Conservation (phyloP, 495 filamentous ascomycete genomes). For the Penicillium antarcticum region DNA sequence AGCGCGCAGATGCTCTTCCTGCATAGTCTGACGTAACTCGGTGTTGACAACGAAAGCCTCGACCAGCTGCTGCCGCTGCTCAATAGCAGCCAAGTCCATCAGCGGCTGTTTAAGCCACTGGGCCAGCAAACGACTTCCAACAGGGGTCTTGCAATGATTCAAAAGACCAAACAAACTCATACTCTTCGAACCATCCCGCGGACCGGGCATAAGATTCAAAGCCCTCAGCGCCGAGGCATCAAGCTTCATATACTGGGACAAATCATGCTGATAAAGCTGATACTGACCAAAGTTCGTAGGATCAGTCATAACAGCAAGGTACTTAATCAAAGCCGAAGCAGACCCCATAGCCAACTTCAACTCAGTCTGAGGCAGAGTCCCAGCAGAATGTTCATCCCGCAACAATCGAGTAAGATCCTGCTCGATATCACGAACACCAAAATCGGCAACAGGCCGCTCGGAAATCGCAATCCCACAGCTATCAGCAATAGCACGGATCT, state of each 20-base stretch:
- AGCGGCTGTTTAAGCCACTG: constrained; percentile 99
- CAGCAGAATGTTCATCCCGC: constrained; percentile 76
- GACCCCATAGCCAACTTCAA: constrained; percentile 96
- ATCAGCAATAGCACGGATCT: constrained; percentile 83
- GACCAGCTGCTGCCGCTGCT: constrained; percentile 88
- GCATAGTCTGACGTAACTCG: constrained; percentile 92
- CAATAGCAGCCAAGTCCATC: constrained; percentile 87
- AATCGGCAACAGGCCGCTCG: constrained; percentile 72
- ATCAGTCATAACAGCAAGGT: constrained; percentile 87
- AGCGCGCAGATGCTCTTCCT: constrained; percentile 91
- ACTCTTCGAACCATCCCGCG: constrained; percentile 89
- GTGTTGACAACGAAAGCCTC: constrained; percentile 94
- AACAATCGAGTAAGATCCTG: constrained; percentile 86
- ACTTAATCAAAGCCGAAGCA: constrained; percentile 90
- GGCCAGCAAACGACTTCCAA: constrained; percentile 83
- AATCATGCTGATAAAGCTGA: constrained; percentile 93
- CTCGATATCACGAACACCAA: constrained; percentile 89
- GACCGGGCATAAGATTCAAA: constrained; percentile 95
- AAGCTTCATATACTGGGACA: constrained; percentile 98
- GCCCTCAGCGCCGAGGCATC: constrained; percentile 93
- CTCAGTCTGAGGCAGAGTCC: constrained; percentile 80
- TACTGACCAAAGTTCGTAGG: constrained; percentile 94
- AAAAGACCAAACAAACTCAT: constrained; percentile 95
- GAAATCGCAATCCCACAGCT: constrained; percentile 87
- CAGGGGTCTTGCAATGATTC: constrained; percentile 96